Base-by-base conservation (phyloP, 257 asterid genomes). In the Solanum ossicruentum region DNA sequence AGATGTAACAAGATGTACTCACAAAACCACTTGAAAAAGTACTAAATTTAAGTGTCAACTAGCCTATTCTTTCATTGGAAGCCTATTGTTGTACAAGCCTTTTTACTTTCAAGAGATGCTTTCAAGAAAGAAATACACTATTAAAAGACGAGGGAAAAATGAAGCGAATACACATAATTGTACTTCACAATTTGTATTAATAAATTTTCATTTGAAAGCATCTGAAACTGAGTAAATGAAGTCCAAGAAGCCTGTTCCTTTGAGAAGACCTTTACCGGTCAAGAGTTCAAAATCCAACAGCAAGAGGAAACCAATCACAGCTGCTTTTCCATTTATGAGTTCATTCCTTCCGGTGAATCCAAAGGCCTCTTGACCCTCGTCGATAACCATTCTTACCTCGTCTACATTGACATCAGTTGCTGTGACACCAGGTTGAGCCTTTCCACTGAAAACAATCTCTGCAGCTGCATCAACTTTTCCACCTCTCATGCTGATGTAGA, bases 181-280 rank as follows among this genome's bases (percentile, higher is more conserved):
- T n/a, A 52, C 7, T 52, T 52, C 7, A 13, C 2, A 12, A 5
- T 52, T 12, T 52, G 1, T 4, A 55, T 55, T 2, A 55, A 54
- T 54, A 15, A 54, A 15, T 15, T 26, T 55, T 90, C 84, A 90
- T 49, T 90, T 86, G 82, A 90, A 84, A 85, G 93, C 92, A 69
- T 93, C 91, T 21, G 97, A 88, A 81, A 95, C 28, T 0, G 97
- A 91, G 86, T 96, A 95, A 82, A 96, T 91, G 95, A 96, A 96
- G 89, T 96, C 99, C 97, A 96, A 89, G 95, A 96, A 92, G 23
- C 98, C 99, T 43, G 99, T 95, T 88, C 99, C 99, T 88, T 91
- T 93, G 85, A 95, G 97, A 18, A 96, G 84, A 28, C 99, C 99
- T 90, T 91, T 92, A 55, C 99, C 99, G 10, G 98, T 95, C 88